phyloP scores from a whole-genome alignment of 176 grass and related monocot genomes.

The Paspalum notatum region DNA sequence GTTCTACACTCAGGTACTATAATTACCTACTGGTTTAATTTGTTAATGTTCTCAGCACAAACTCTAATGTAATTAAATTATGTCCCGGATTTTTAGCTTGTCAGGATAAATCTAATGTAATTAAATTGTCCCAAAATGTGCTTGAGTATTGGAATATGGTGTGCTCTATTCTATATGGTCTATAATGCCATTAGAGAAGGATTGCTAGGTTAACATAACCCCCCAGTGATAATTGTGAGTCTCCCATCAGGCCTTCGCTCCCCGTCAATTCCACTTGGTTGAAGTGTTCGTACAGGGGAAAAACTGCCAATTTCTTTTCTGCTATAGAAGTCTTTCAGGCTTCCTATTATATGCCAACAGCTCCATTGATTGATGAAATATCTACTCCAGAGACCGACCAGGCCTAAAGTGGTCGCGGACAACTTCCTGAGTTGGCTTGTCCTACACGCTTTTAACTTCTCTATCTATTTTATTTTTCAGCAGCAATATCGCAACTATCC shows the following conservation, averaged over 20 bases:
- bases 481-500: too few relatives aligned
- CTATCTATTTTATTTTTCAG: too few relatives aligned
- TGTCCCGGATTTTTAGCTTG: too few relatives aligned
- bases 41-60: neutral
- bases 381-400: too few relatives aligned
- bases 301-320: neutral
- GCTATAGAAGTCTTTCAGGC: neutral
- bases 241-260: neutral
- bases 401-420: too few relatives aligned
- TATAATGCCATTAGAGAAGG: neutral
- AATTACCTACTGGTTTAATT: neutral
- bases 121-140: neutral
- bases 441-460: too few relatives aligned
- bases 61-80: neutral
- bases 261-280: neutral
- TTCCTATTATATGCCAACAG: constrained; percentile 10
- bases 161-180: neutral
- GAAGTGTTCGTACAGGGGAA: neutral
- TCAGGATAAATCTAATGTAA: neutral
- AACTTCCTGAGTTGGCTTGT: too few relatives aligned
- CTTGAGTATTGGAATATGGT: neutral
- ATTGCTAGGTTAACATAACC: neutral
- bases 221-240: neutral
- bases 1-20: constrained; percentile 81
- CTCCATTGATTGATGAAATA: neutral